A percentile compares a stretch with the other conserved stretches of the same genome.
Conservation (phyloP, 257 asterid species). For the Salvia splendens region DNA sequence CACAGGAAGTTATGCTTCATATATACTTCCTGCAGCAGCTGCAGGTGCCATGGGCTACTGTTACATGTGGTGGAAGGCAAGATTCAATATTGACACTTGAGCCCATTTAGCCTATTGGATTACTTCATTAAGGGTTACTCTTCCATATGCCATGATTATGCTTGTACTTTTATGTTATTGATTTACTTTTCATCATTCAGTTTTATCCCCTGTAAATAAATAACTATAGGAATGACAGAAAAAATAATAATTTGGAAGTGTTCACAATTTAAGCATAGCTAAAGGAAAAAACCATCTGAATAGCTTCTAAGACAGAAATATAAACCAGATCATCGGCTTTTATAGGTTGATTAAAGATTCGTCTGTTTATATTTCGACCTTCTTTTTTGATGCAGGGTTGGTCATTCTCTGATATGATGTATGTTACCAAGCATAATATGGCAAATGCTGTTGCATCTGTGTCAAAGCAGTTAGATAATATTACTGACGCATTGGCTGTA, state of each 20-base stretch:
- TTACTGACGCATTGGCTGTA: conserved; percentile 73
- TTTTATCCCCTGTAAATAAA: neutral
- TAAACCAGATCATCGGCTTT: neutral
- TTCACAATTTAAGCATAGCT: neutral
- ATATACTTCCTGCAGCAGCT: conserved; percentile 81
- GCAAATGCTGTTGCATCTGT: conserved; percentile 79
- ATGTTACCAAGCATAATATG: conserved; percentile 78
- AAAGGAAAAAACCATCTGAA: conserved; percentile 12
- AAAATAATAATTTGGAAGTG: neutral
- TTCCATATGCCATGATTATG: conserved; percentile 9
- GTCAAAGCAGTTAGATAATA: conserved; percentile 73
- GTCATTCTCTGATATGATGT: conserved; percentile 79
- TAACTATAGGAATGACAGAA: neutral
- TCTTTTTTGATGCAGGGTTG: conserved; percentile 51
- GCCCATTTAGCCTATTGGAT: conserved; percentile 22
- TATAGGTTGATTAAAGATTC: neutral
- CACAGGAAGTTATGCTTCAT: conserved; percentile 66
- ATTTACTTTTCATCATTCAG: neutral
- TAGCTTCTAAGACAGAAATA: neutral
- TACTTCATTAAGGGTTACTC: conserved; percentile 10
- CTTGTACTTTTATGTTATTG: neutral
- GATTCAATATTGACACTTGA: conserved; percentile 29
- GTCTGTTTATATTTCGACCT: conserved; percentile 12
- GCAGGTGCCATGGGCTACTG: conserved; percentile 83
- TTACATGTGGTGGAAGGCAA: conserved; percentile 90